Conservation (phyloP, 495 filamentous ascomycete genomes). For the Pseudomonodictys pantanalensis region DNA sequence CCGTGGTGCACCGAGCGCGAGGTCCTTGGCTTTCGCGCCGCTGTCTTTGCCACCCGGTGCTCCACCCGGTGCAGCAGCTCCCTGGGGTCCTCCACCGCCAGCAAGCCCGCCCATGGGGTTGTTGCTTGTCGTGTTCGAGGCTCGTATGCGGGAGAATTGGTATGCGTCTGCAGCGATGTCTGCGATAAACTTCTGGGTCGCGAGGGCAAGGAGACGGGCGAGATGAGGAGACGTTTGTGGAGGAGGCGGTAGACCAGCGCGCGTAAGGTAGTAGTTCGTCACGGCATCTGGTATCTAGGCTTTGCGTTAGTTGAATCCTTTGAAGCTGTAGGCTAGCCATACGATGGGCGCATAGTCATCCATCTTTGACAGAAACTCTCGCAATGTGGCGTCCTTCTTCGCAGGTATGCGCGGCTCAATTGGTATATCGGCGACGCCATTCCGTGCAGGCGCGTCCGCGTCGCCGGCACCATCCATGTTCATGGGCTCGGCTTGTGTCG, state of each 20-base stretch:
- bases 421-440: conserved; percentile 20
- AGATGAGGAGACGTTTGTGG: conserved; percentile 82
- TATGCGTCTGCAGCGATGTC: conserved; percentile 97
- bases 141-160: conserved; percentile 91
- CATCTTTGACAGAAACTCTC: conserved; percentile 92
- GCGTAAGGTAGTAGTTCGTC: conserved; percentile 94
- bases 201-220: conserved; percentile 87
- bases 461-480: conserved; percentile 37
- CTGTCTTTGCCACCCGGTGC: conserved; percentile 50
- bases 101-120: conserved; percentile 85
- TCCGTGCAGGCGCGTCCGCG: conserved; percentile 15
- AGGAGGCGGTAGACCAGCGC: conserved; percentile 86
- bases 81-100: conserved; percentile 60
- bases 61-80: conserved; percentile 50
- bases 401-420: conserved; percentile 56
- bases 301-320: conserved; percentile 25
- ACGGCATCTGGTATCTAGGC: conserved; percentile 92
- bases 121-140: conserved; percentile 76
- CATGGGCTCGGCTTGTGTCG: conserved; percentile 31
- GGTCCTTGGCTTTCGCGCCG: conserved; percentile 44
- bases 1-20: conserved; percentile 79
- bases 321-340: conserved; percentile 41
- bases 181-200: conserved; percentile 96
- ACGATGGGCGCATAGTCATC: conserved; percentile 98
- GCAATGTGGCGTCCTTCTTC: conserved; percentile 85